Base-by-base conservation (phyloP, 2,329 filamentous ascomycete genomes). In the Trichoderma simmonsii region DNA sequence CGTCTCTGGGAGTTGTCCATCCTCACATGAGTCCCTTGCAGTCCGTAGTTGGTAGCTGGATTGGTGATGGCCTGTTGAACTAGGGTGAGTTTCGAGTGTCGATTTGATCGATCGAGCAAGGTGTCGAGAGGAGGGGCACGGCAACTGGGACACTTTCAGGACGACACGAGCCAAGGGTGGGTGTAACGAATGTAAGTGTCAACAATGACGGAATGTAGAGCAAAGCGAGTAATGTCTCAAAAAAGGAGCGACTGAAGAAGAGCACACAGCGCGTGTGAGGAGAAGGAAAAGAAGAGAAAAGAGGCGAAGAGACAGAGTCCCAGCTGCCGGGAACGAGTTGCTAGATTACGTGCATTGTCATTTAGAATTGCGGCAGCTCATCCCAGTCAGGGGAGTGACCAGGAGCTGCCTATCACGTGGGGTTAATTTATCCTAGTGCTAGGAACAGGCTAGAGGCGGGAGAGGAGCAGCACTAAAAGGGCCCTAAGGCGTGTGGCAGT, bases 1-100 rank as follows among this genome's bases (percentile, higher is more conserved):
- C 81, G 80, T 79, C 88, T 78, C 71, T 77, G 66, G 3, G 77
- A 76, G 43, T 74, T 76, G 48, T 81, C 80, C 81, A 82, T 82
- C 28, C 36, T 68, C 36, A 51, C 30, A 36, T 71, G 54, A 48
- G 39, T 57, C 39, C 54, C 4, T 28, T 61, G 57, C n/a, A n/a
- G 3, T 21, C 26, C 3, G 51, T 24, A 14, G 59, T 54, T 51
- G 56, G 48, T 21, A 30, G 57, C 36, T 54, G 28, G 36, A 51
- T 28, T 26, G 26, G 39, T 34, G 24, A 61, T 14, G 39, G 67
- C 36, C 36, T 43, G 54, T 8, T 70, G 61, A 70, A 65, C 60
- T 72, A 32, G 67, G 71, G 66, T 71, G 60, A 60, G 66, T 71
- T 72, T 72, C 66, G 64, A 69, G 36, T 21, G 30, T 57, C 51